Evolutionary conservation across 768 basidiomycete species (phyloP), one percentile per base, ranked within the genome.

Genomic region (Coprinopsis sp.): DNA sequence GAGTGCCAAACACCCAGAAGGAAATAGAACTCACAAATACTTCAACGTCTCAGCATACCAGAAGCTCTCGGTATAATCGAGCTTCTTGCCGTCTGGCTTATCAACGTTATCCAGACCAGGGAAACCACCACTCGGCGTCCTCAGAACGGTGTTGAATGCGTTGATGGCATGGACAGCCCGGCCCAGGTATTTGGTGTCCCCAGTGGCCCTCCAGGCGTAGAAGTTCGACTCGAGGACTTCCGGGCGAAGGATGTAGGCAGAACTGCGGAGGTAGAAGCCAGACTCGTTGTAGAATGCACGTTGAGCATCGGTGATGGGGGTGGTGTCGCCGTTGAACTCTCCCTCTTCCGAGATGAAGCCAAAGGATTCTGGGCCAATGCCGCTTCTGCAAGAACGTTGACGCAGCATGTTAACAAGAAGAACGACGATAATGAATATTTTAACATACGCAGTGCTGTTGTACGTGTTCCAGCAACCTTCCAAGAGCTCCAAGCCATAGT

Each of bases 391-490:
- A 19, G 36, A 19, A 41, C n/a, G 16, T 34, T 1, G 16, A 16
- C 2, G 18, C 27, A 37, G 34, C 30, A 34, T 16, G 10, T 23
- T 27, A 37, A 16, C 4, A 61, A 47, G 8, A 39, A 18, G 34
- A 37, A 21, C 19, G 22, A 39, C 11, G 11, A n/a, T n/a, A n/a
- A n/a, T n/a, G n/a, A n/a, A n/a, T n/a, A n/a, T n/a, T n/a, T n/a
- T n/a, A 11, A 42, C 78, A 43, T 57, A 86, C 84, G 73, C 71
- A 21, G 83, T 83, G 52, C 82, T 72, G 5, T 80, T 77, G 55
- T 90, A 89, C 1, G 87, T 87, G 59, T 89, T 88, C 82, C 85
- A 86, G 67, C 87, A 89, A 8, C 74, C 81, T 28, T 90, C 87
- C 11, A 76, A 76, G 7, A 89, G 68, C 25, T 74, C 52, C 24